Percentiles rank a stretch among this genome's conserved stretches.
These are phyloP conservation scores for Aspergillus caelatus DNA, from an alignment of 2,329 filamentous ascomycete genomes.

Conservation along the genomic window DNA sequence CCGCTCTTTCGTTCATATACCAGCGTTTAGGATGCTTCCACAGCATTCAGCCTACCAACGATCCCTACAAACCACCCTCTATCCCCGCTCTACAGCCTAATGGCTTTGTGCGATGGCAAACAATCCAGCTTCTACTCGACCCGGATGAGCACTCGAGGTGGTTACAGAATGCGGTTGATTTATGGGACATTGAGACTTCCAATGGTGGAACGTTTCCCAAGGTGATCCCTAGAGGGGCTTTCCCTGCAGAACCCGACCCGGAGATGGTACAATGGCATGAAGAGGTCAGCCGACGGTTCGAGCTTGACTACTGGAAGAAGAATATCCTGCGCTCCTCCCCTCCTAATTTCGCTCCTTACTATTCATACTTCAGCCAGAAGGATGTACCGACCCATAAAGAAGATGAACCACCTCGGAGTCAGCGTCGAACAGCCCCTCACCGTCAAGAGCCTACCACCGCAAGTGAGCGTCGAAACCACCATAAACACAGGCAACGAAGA, in stretches of 20 bases:
- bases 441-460: conserved; percentile 23
- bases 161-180: conserved; percentile 75
- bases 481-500: conserved; percentile 25
- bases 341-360: conserved; percentile 30
- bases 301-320: conserved; percentile 59
- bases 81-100: conserved; percentile 80
- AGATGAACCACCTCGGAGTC: conserved; percentile 4
- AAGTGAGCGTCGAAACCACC: conserved; percentile 22
- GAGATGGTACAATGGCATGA: conserved; percentile 89
- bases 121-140: conserved; percentile 82
- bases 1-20: conserved; percentile 88
- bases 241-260: conserved; percentile 72
- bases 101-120: conserved; percentile 93
- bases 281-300: conserved; percentile 70
- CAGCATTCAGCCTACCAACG: conserved; percentile 71
- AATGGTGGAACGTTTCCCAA: conserved; percentile 63
- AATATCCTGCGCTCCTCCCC: conserved; percentile 38
- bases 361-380: conserved; percentile 37
- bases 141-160: conserved; percentile 87
- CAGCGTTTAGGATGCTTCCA: conserved; percentile 89
- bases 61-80: conserved; percentile 72
- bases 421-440: conserved; percentile 17
- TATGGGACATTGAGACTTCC: conserved; percentile 76
- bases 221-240: conserved; percentile 66
- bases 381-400: conserved; percentile 31